These are phyloP conservation scores for Camellia granthamiana DNA, from an alignment of 148 eudicot genomes.

Conservation along the genomic window DNA sequence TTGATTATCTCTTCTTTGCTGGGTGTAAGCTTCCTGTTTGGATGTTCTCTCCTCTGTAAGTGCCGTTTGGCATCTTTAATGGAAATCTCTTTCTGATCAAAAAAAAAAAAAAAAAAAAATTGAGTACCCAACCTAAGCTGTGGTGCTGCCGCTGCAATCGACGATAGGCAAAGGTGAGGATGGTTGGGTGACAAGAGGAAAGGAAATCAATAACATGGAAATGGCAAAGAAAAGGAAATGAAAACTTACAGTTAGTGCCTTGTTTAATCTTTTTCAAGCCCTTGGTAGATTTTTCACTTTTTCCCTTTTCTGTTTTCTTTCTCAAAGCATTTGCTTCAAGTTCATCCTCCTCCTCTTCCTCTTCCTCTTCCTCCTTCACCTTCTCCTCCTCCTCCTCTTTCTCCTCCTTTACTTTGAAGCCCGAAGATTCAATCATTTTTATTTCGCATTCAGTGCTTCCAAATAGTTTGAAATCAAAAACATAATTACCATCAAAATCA, in stretches of 20 bases:
- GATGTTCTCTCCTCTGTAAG: too few relatives aligned
- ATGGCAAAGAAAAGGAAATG: neutral
- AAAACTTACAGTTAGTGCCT: neutral
- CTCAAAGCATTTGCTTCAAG: neutral
- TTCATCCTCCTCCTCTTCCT: neutral
- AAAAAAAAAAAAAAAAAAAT: too few relatives aligned
- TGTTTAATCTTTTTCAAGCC: neutral
- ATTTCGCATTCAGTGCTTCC: conserved; percentile 13
- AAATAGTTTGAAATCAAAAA: conserved; percentile 16
- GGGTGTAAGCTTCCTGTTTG: too few relatives aligned
- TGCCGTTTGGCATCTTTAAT: too few relatives aligned
- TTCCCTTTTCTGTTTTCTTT: neutral
- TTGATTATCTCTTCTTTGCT: too few relatives aligned
- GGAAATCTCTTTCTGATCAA: too few relatives aligned
- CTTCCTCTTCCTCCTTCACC: neutral
- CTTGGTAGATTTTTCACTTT: neutral
- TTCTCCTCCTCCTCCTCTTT: neutral
- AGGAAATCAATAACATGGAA: neutral
- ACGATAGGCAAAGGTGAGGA: too few relatives aligned
- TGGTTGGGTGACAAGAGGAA: neutral
- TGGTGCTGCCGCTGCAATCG: too few relatives aligned
- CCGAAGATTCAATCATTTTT: neutral
- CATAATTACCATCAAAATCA: neutral
- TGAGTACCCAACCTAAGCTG: too few relatives aligned
- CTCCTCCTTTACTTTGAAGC: neutral